A percentile compares a stretch with the other conserved stretches of the same genome.
phyloP scores from a whole-genome alignment of 2,329 filamentous ascomycete species.

The Cercospora janseana region DNA sequence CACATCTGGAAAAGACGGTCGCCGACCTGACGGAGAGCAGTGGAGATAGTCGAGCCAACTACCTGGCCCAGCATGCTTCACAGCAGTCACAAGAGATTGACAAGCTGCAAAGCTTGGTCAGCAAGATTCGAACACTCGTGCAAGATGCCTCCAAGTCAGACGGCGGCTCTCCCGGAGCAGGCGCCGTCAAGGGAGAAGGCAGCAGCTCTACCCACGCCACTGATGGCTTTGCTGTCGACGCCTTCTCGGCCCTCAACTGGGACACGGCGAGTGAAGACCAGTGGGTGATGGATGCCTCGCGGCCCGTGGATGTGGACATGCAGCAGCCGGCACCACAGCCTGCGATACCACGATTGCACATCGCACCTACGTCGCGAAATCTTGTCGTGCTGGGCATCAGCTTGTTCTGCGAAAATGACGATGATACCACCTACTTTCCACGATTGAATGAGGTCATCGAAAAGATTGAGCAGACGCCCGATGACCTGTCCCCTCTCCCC shows the following conservation, averaged over 20 bases:
- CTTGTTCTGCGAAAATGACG: slow-evolving; percentile 21
- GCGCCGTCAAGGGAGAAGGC: slow-evolving; percentile 16
- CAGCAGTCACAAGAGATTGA: slow-evolving; percentile 28
- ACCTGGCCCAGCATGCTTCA: slow-evolving; percentile 26
- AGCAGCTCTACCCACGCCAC: slow-evolving; percentile 13
- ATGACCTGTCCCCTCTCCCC: slow-evolving; percentile 19
- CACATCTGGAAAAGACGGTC: slow-evolving; percentile 28
- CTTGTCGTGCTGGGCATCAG: slow-evolving; percentile 25
- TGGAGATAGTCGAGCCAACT: slow-evolving; percentile 23
- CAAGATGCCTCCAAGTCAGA: slow-evolving; percentile 25
- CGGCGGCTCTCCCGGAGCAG: slow-evolving; percentile 2
- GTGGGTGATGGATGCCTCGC: slow-evolving; percentile 15
- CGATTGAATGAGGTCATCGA: slow-evolving; percentile 24
- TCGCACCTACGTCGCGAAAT: slow-evolving; percentile 17
- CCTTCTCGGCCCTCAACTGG: slow-evolving; percentile 16
- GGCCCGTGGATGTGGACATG: slow-evolving; percentile 3
- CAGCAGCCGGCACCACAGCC: slow-evolving; percentile 2
- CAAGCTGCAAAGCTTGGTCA: slow-evolving; percentile 25
- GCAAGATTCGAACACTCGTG: slow-evolving; percentile 26
- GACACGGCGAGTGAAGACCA: slow-evolving; percentile 23
- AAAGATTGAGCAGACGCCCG: slow-evolving; percentile 23
- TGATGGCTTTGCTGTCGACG: not conserved
- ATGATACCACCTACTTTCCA: slow-evolving; percentile 24
- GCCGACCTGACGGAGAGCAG: slow-evolving; percentile 25
- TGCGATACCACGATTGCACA: not conserved